phyloP scores from a whole-genome alignment of 2,329 filamentous ascomycete genomes.

The Fusarium poae region DNA sequence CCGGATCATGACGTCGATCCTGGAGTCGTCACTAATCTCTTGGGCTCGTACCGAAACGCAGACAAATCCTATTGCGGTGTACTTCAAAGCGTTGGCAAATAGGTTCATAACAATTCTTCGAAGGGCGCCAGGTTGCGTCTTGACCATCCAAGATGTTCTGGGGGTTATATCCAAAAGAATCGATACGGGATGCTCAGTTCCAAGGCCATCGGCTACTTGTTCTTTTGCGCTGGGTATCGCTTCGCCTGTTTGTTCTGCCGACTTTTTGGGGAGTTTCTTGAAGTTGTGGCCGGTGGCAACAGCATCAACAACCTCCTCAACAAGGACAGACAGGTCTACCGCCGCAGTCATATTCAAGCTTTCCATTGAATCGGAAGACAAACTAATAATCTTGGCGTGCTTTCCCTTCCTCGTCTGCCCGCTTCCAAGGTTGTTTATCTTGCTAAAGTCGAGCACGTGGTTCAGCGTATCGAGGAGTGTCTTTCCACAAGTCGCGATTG shows the following conservation, averaged over 20 bases:
- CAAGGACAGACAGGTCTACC: constrained; percentile 52
- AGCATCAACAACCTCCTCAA: constrained; percentile 58
- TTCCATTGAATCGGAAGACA: constrained; percentile 50
- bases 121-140: constrained; percentile 64
- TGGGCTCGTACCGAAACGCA: constrained; percentile 55
- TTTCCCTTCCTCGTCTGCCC: constrained; percentile 42
- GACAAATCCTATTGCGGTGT: constrained; percentile 66
- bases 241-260: constrained; percentile 15
- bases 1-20: constrained; percentile 55
- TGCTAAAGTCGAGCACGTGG: constrained; percentile 61
- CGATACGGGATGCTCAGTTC: constrained; percentile 53
- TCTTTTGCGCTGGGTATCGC: background rate
- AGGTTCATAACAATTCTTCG: constrained; percentile 73
- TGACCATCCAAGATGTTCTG: constrained; percentile 63
- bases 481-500: constrained; percentile 61
- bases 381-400: constrained; percentile 40
- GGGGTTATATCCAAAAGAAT: constrained; percentile 65
- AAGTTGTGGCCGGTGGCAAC: constrained; percentile 57
- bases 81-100: constrained; percentile 73
- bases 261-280: constrained; percentile 40
- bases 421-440: constrained; percentile 55
- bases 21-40: constrained; percentile 35
- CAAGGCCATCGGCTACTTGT: constrained; percentile 19
- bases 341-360: constrained; percentile 51
- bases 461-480: constrained; percentile 64